Percentiles rank a stretch among this genome's conserved stretches.
phyloP scores from a whole-genome alignment of 306 rosid species.

The Rosa rugosa region DNA sequence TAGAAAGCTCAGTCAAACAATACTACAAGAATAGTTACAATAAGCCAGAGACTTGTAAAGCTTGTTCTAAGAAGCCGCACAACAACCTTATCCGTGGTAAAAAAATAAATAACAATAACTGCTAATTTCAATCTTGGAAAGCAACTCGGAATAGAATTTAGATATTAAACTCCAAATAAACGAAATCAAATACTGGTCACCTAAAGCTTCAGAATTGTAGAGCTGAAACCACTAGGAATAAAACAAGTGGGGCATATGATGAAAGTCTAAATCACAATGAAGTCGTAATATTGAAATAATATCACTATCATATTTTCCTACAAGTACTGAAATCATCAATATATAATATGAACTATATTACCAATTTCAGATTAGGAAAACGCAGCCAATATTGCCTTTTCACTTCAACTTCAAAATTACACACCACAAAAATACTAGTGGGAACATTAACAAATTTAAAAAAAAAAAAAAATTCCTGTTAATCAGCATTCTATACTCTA shows the following conservation, averaged over 20 bases:
- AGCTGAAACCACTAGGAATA: neutral
- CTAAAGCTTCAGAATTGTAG: neutral
- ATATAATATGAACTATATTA: neutral
- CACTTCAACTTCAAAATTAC: neutral
- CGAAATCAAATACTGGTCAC: neutral
- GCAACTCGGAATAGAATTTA: neutral
- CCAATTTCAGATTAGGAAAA: neutral
- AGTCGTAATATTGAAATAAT: neutral
- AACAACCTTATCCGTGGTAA: neutral
- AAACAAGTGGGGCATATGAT: neutral
- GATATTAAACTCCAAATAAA: neutral
- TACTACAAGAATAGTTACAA: neutral
- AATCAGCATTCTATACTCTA: neutral
- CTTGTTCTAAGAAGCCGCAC: neutral
- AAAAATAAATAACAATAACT: neutral
- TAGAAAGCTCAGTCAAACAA: conserved; percentile 2
- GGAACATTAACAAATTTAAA: neutral
- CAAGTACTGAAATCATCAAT: neutral
- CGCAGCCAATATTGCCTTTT: neutral
- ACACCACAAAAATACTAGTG: neutral
- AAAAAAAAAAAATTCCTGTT: neutral
- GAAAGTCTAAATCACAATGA: neutral
- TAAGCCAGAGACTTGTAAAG: neutral
- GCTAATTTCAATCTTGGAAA: neutral
- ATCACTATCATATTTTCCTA: neutral